Base-by-base conservation (phyloP, 345 rosid genomes). In the Linum lewisii region DNA sequence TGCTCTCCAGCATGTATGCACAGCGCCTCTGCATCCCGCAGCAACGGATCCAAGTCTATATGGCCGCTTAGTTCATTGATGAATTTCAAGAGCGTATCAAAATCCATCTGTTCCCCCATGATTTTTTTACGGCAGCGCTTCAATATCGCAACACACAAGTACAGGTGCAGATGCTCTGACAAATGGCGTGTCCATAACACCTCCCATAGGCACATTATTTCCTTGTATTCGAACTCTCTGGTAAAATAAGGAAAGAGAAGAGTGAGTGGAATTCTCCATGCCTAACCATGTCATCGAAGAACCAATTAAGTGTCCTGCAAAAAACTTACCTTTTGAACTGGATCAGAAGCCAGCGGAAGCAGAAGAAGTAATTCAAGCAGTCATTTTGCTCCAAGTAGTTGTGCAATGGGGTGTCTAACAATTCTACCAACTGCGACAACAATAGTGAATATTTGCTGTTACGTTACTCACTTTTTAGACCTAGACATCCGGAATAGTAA, bases 341-440 rank as follows among this genome's bases (percentile, higher is more conserved):
- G 63, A 90, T 87, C 36, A 94, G 79, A 71, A 87, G 64, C 99
- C 99, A 94, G 76, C 97, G 99, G 80, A 94, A 94, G 70, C 99
- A 94, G 74, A 94, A 90, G 92, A 94, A 94, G 73, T 84, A 94
- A 78, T 90, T 94, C 87, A 94, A 81, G 77, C 99, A 94, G 54
- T 94, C 97, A 58, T 87, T 87, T 82, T 87, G 89, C 84, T 73
- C 78, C 67, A 90, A 87, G 74, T 94, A 87, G 76, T 81, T 77
- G 55, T 90, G 95, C 82, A 94, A 74, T 5, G 97, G 99, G 68
- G 62, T 57, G 61, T 94, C 99, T 57, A 94, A 77, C 70, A 87
- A 81, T 79, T 94, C 97, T 79, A 90, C 97, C 72, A 90, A 74
- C 99, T 94, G 90, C 61, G 63, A 72, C 36, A 67, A 63, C 19